These are phyloP conservation scores for Chaetomium globosum DNA, from an alignment of 2,329 filamentous ascomycete genomes.

Conservation along the genomic window DNA sequence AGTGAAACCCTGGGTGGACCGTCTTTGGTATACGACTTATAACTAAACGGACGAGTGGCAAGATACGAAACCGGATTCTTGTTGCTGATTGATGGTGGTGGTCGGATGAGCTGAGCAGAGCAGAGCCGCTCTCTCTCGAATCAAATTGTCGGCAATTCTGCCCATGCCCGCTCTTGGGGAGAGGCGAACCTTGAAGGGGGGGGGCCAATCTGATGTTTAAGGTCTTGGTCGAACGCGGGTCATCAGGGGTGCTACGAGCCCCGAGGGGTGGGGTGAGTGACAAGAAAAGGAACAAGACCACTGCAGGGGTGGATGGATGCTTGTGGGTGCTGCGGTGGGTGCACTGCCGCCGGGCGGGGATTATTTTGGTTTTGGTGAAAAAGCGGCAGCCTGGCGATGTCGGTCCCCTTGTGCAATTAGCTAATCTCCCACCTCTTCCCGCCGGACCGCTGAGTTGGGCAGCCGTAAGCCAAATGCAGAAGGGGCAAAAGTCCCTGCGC, in stretches of 20 bases:
- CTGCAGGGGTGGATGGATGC: neutral
- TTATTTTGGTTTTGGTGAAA: constrained; percentile 29
- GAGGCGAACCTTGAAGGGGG: constrained; percentile 16
- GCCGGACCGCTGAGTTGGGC: constrained; percentile 2
- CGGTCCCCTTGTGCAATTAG: constrained; percentile 15
- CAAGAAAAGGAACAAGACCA: constrained; percentile 5
- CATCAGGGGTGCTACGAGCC: neutral
- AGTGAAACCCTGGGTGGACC: neutral
- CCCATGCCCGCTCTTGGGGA: constrained; percentile 4
- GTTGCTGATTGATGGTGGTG: neutral
- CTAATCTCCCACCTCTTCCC: constrained; percentile 10
- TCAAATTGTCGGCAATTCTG: constrained; percentile 9
- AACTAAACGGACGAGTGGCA: neutral
- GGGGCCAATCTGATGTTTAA: constrained; percentile 26
- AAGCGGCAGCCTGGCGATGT: constrained; percentile 33
- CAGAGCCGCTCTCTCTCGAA: constrained; percentile 6
- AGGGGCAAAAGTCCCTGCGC: constrained; percentile 14
- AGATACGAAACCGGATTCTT: neutral
- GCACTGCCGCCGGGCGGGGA: constrained; percentile 32
- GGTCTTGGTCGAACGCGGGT: constrained; percentile 3
- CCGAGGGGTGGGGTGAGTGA: constrained; percentile 14
- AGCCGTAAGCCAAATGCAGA: constrained; percentile 10
- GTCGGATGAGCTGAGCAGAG: constrained; percentile 13
- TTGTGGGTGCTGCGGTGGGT: constrained; percentile 20
- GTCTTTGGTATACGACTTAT: neutral